These are phyloP conservation scores for Xylaria castorea DNA, from an alignment of 495 filamentous ascomycete species.

Conservation along the genomic window DNA sequence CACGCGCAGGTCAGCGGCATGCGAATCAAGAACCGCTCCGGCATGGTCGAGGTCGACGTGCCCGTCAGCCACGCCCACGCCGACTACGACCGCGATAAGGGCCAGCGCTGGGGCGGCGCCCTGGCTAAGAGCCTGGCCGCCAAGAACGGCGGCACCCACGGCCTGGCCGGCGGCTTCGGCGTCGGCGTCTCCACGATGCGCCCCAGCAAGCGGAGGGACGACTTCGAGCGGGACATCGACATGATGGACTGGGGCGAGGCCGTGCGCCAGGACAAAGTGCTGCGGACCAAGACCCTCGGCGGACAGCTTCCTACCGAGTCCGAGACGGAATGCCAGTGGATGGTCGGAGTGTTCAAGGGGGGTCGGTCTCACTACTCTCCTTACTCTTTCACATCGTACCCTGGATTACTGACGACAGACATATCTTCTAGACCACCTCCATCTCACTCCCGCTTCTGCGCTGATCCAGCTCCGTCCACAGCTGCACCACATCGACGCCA, in stretches of 20 bases:
- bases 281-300: slow-evolving; percentile 53
- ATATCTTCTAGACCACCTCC: slow-evolving; percentile 48
- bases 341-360: slow-evolving; percentile 59
- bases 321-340: slow-evolving; percentile 47
- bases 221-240: slow-evolving; percentile 38
- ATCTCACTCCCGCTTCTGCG: slow-evolving; percentile 54
- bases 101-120: slow-evolving; percentile 51
- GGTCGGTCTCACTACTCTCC: slow-evolving; percentile 38
- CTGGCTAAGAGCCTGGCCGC: slow-evolving; percentile 50
- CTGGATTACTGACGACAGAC: not conserved
- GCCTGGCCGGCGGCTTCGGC: slow-evolving; percentile 56
- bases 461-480: slow-evolving; percentile 55
- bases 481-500: slow-evolving; percentile 56
- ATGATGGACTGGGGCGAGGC: slow-evolving; percentile 54
- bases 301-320: slow-evolving; percentile 47
- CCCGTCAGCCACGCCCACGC: slow-evolving; percentile 45
- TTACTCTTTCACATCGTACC: not conserved
- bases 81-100: slow-evolving; percentile 57
- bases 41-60: slow-evolving; percentile 58
- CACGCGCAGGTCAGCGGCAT: slow-evolving; percentile 41
- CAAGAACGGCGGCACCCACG: slow-evolving; percentile 55
- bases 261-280: slow-evolving; percentile 50
- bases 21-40: slow-evolving; percentile 52
- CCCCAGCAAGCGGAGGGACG: slow-evolving; percentile 37
- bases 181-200: slow-evolving; percentile 41